Evolutionary conservation across 176 grass and related monocot genomes (phyloP).

Genomic region (Rhipidocladum racemiflorum): DNA sequence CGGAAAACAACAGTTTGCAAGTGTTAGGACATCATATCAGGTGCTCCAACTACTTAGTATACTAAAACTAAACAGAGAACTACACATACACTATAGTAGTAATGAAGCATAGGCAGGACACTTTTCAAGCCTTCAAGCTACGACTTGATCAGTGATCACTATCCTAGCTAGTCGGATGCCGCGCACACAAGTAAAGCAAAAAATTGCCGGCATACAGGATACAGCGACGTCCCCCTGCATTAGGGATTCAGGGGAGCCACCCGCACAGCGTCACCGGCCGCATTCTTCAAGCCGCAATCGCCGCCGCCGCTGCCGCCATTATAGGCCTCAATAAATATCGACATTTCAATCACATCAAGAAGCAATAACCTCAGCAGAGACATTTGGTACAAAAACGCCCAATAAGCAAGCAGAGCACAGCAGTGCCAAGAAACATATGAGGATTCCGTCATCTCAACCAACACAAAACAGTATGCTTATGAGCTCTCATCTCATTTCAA

Average conservation of each 20-base stretch:
- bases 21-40: neutral
- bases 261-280: neutral
- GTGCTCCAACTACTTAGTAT: neutral
- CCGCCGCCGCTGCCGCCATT: neutral
- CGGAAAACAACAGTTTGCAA: neutral
- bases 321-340: neutral
- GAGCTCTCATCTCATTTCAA: neutral
- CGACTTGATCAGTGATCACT: constrained; percentile 8
- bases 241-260: neutral
- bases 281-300: no score
- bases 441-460: constrained; percentile 33
- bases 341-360: neutral
- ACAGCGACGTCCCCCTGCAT: neutral
- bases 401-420: neutral
- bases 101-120: neutral
- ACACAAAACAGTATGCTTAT: constrained; percentile 36
- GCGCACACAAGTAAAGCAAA: constrained; percentile 29
- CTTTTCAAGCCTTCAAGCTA: constrained; percentile 32
- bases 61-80: no score
- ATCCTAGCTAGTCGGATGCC: constrained; percentile 21
- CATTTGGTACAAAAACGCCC: neutral
- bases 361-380: neutral
- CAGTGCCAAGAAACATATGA: constrained; percentile 23
- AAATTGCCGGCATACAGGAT: neutral
- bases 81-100: neutral